Evolutionary conservation across 208 protist species (phyloP), one percentile per base, ranked within the genome.

Genomic region (Trypanosoma vivax): DNA sequence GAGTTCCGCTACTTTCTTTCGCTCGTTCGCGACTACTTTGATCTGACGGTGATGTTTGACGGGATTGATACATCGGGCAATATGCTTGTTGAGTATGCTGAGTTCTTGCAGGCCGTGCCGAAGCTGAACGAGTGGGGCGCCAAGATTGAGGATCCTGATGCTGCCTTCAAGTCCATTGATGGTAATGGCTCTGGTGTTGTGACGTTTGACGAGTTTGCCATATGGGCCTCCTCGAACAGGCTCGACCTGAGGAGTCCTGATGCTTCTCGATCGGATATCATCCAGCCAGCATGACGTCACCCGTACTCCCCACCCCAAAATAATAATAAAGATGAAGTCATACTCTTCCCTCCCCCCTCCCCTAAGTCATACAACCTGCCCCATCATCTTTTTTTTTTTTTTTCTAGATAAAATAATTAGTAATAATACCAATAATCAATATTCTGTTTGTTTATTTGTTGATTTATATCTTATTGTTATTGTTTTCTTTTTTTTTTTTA

Each of bases 1-100:
- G 80, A 88, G 68, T 92, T 92, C 72, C 76, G 80, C 55, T 60
- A 89, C 43, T 71, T 92, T 51, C 68, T 92, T 29, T 85, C 61
- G 50, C 70, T 65, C 65, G 48, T 82, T 0, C 62, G 64, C 50
- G 59, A 77, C 31, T 64, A 67, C 60, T 79, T 83, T 47, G 65
- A 72, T 52, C 72, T 93, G 58, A 83, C 70, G 5, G 58, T 86
- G 24, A 88, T 93, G 73, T 87, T 93, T 60, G 82, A 89, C 59
- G 60, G 77, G 60, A 82, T 90, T 45, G 82, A 89, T 63, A 77
- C 72, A 30, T 80, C 74, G 24, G 79, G 82, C 45, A 83, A 90
- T 57, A 61, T 64, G 50, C 57, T 86, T 27, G 58, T 93, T 31
- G 68, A 75, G 62, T 41, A 65, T 37, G 58, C 78, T 27, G 85